These are phyloP conservation scores for Coemansia sp. DNA, from an alignment of 371 early-diverging fungal genomes.

Conservation along the genomic window DNA sequence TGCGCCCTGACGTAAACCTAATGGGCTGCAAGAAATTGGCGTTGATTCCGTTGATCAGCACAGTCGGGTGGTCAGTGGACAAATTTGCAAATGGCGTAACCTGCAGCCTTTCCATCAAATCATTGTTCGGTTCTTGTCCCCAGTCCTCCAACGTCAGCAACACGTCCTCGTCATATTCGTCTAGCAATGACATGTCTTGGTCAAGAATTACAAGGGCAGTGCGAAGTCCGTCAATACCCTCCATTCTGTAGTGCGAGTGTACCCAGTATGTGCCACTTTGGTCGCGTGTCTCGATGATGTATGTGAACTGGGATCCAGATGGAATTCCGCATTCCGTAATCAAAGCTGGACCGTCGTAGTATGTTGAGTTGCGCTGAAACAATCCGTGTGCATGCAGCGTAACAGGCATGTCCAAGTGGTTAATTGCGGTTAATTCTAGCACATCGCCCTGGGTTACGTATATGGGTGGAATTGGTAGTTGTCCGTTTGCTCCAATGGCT, in stretches of 20 bases:
- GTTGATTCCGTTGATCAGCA: conserved; percentile 25
- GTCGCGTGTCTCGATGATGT: conserved; percentile 31
- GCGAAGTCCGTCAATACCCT: conserved; percentile 28
- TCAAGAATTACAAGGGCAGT: conserved; percentile 17
- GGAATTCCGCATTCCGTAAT: conserved; percentile 54
- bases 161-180: conserved; percentile 66
- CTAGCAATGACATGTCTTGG: not conserved
- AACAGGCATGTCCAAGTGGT: conserved; percentile 59
- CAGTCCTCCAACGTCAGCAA: conserved; percentile 60
- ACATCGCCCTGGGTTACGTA: conserved; percentile 50
- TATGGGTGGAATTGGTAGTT: conserved; percentile 60
- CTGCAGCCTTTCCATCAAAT: not conserved
- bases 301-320: conserved; percentile 11
- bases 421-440: conserved; percentile 59
- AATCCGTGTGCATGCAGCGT: conserved; percentile 68
- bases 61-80: not conserved
- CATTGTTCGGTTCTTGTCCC: conserved; percentile 1
- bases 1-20: conserved; percentile 66
- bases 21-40: conserved; percentile 24
- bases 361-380: conserved; percentile 61
- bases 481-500: conserved; percentile 62
- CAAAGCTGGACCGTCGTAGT: conserved; percentile 60
- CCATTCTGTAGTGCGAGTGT: conserved; percentile 27
- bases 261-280: conserved; percentile 32
- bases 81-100: not conserved